A percentile compares a stretch with the other conserved stretches of the same genome.
Evolutionary conservation across 202 grass and related monocot species (phyloP).

Genomic region (Brachypodium distachyon): DNA sequence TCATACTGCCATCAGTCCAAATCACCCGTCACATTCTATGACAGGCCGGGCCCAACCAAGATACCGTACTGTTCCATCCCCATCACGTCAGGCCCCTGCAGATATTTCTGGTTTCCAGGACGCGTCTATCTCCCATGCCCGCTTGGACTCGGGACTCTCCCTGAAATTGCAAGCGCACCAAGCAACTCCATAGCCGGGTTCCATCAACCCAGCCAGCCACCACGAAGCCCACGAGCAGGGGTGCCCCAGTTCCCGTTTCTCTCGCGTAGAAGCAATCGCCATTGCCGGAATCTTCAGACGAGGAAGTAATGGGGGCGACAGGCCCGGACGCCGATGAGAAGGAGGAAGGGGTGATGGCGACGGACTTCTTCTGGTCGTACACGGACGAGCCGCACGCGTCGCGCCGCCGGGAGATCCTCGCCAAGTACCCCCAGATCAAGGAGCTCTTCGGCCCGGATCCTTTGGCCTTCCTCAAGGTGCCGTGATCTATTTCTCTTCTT

Average conservation of each 20-base stretch:
- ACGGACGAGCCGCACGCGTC: constrained; percentile 97
- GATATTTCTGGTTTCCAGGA: background rate
- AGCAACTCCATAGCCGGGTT: background rate
- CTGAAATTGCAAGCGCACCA: background rate
- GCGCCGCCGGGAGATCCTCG: constrained; percentile 80
- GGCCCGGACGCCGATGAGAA: background rate
- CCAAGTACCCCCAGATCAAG: constrained; percentile 87
- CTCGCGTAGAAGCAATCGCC: background rate
- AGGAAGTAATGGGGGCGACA: constrained; percentile 22
- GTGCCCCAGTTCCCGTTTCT: background rate
- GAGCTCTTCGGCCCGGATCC: constrained; percentile 95
- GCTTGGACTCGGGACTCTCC: background rate
- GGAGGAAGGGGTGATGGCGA: constrained; percentile 72
- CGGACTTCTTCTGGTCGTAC: constrained; percentile 98
- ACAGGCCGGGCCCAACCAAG: too few species aligned
- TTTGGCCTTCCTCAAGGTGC: constrained; percentile 75
- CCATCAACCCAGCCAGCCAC: background rate
- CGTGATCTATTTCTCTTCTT: constrained; percentile 14
- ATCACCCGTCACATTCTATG: too few species aligned
- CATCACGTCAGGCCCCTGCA: background rate
- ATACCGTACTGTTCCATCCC: background rate
- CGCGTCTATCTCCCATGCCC: background rate
- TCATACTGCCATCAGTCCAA: too few species aligned
- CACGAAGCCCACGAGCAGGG: background rate
- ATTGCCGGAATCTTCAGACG: background rate